Evolutionary conservation across 768 basidiomycete genomes (phyloP).

Genomic region (Strobilomyces confusus): DNA sequence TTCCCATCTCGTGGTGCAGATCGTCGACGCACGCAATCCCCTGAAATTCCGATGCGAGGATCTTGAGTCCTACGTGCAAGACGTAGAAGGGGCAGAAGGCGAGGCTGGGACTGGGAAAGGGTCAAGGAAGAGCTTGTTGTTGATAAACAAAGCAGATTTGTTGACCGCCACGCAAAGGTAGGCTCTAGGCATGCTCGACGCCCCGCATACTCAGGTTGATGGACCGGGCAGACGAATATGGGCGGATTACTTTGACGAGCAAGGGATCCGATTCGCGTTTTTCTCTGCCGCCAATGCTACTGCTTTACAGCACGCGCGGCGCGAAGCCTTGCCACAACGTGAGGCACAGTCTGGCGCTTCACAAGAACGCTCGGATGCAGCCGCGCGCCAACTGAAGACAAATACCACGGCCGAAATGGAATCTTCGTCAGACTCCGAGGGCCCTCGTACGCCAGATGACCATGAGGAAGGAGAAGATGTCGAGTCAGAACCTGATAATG

Average conservation of each 20-base stretch:
- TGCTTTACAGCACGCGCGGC: conserved; percentile 73
- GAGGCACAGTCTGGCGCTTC: conserved; percentile 16
- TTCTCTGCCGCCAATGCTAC: conserved; percentile 89
- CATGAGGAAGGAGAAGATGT: conserved; percentile 31
- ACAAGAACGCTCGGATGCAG: conserved; percentile 1
- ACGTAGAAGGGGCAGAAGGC: conserved; percentile 80
- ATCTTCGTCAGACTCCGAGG: conserved; percentile 33
- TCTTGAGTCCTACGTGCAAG: conserved; percentile 78
- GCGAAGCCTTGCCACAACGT: conserved; percentile 47
- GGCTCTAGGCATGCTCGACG: conserved; percentile 8
- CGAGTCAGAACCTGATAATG: conserved; percentile 29
- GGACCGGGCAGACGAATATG: conserved; percentile 64
- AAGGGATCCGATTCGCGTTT: conserved; percentile 79
- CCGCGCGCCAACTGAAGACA: background rate
- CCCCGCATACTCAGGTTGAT: background rate
- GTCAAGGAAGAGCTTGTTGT: conserved; percentile 68
- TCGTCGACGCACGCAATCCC: conserved; percentile 95
- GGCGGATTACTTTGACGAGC: conserved; percentile 87
- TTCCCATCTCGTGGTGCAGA: conserved; percentile 91
- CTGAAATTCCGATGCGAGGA: conserved; percentile 90
- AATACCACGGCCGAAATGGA: conserved; percentile 11
- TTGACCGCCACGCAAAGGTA: conserved; percentile 84
- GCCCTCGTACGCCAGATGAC: conserved; percentile 25
- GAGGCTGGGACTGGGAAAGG: conserved; percentile 74
- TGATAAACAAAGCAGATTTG: conserved; percentile 96